Conservation (phyloP, 805 yeast species). For the Monosporozyma solicola region DNA sequence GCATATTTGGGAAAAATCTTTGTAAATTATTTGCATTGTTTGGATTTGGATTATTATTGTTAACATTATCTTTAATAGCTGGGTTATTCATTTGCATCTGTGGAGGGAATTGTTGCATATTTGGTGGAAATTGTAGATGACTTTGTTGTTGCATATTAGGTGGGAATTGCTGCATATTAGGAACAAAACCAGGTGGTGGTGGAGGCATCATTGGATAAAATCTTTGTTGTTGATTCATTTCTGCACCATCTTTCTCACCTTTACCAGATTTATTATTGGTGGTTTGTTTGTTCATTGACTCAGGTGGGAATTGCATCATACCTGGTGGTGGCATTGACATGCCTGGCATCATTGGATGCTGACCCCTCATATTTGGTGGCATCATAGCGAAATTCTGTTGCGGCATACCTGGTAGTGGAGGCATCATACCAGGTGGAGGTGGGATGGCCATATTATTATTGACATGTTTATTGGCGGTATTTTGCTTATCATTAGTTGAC, state of each 20-base stretch:
- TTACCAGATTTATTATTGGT: background rate
- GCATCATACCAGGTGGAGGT: slow-evolving; percentile 7
- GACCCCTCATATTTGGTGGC: slow-evolving; percentile 8
- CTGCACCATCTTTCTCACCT: slow-evolving; percentile 1
- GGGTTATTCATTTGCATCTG: background rate
- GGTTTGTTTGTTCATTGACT: slow-evolving; percentile 8
- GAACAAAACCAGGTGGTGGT: slow-evolving; percentile 25
- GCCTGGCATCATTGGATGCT: slow-evolving; percentile 3
- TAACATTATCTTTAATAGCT: background rate
- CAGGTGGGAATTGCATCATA: slow-evolving; percentile 15
- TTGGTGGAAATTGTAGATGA: slow-evolving; percentile 1
- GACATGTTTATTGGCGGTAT: background rate
- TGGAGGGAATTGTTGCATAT: background rate
- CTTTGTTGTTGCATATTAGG: slow-evolving; percentile 8
- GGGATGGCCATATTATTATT: slow-evolving; percentile 1
- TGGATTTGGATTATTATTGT: background rate
- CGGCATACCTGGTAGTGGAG: slow-evolving; percentile 4
- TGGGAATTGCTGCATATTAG: slow-evolving; percentile 18
- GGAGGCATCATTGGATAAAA: slow-evolving; percentile 22
- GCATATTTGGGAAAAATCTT: slow-evolving; percentile 17
- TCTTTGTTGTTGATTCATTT: slow-evolving; percentile 8
- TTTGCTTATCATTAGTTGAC: background rate
- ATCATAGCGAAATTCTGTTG: slow-evolving; percentile 7
- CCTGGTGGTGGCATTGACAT: slow-evolving; percentile 11
- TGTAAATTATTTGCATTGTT: slow-evolving; percentile 6